Base-by-base conservation (phyloP, 1,139 yeast species). In the Casaregolazyma suthepensis region DNA sequence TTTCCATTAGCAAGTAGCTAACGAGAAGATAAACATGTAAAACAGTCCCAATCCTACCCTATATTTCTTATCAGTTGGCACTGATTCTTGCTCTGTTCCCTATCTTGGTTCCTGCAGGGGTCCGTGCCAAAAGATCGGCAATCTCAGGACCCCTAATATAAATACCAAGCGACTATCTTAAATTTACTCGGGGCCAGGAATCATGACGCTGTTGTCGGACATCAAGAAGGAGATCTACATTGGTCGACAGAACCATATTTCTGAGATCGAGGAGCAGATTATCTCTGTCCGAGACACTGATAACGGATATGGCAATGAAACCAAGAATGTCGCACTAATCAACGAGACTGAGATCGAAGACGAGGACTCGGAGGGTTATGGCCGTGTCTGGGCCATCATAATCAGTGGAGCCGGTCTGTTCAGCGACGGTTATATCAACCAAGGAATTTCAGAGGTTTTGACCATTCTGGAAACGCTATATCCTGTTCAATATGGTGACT, bases 351-450 rank as follows among this genome's bases (percentile, higher is more conserved):
- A 44, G 15, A 45, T 52, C 17, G 45, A 45, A 13, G 45, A 43
- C 9, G 52, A 29, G 10, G 51, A 45, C 35, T 13, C 45, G 12
- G 51, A 23, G 17, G 64, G 65, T 15, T 51, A 63, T 38, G 56
- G 55, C 55, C 65, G 66, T 59, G 74, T 73, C 61, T 81, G 94
- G 88, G 87, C 96, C 5, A 87, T 91, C 47, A 77, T 87, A 59
- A 83, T 90, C 19, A 83, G 96, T 0, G 97, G 97, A 59, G 93
- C 96, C 1, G 96, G 96, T 53, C 75, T 90, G 52, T 88, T 90
- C 67, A 83, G 93, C 29, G 97, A 90, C 70, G 96, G 97, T 56
- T 89, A 89, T 66, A 86, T 88, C 59, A 89, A 89, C 70, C 86
- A 86, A 71, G 82, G 93, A 49, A 86, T 88, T 57, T 81, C 90